phyloP scores from a whole-genome alignment of 2,329 filamentous ascomycete genomes.

The Blastomyces percursus region DNA sequence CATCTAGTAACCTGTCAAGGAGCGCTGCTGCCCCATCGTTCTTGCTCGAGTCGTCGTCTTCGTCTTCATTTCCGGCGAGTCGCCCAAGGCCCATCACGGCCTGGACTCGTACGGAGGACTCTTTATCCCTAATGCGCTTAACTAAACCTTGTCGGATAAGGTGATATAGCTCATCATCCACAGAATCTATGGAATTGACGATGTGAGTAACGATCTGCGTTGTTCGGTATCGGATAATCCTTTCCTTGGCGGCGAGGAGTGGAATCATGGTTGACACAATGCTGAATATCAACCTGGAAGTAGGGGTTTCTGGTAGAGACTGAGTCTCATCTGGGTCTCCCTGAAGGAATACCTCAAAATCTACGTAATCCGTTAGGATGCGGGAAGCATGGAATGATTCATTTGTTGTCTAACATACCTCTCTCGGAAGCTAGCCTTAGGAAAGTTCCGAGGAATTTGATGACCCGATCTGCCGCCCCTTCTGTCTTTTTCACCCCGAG shows the following conservation, averaged over 20 bases:
- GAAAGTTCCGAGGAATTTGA: conserved; percentile 82
- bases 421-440: conserved; percentile 57
- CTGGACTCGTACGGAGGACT: conserved; percentile 82
- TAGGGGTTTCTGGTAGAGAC: conserved; percentile 70
- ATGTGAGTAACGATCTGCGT: conserved; percentile 86
- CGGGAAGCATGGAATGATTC: neutral
- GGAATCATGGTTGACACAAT: conserved; percentile 65
- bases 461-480: conserved; percentile 68
- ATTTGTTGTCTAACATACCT: conserved; percentile 26
- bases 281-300: conserved; percentile 61
- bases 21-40: conserved; percentile 57
- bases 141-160: conserved; percentile 67
- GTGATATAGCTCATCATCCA: conserved; percentile 85
- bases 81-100: conserved; percentile 83
- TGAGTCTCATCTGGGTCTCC: conserved; percentile 58
- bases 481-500: conserved; percentile 89
- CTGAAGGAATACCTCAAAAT: conserved; percentile 53
- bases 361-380: conserved; percentile 37
- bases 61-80: conserved; percentile 61
- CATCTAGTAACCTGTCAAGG: conserved; percentile 71
- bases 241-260: conserved; percentile 78
- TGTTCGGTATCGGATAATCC: conserved; percentile 76
- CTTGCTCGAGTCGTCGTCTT: conserved; percentile 58
- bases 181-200: conserved; percentile 81
- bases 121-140: conserved; percentile 85